Base-by-base conservation (phyloP, 1,284 basidiomycete genomes). In the Tylopilus orsonianus region DNA sequence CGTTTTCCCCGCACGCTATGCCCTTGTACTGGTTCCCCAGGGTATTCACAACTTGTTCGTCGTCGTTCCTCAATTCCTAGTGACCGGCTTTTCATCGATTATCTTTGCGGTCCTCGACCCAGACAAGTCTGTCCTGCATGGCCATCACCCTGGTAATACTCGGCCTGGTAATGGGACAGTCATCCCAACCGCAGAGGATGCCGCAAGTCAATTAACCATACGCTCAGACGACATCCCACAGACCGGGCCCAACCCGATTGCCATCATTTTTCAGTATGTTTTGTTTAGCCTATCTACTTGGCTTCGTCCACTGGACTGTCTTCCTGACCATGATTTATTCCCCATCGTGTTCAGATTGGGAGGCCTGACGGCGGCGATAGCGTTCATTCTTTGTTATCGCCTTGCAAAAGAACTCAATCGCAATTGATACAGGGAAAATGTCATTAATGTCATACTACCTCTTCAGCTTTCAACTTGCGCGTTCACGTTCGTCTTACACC, bases 41-140 rank as follows among this genome's bases (percentile, higher is more conserved):
- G 92, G 92, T 30, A 94, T 95, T 48, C 92, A 95, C 67, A 97
- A 95, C 59, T 79, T 96, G 45, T 94, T 90, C 64, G 75, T 96
- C 55, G 93, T 96, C 45, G 72, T 87, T 12, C 80, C 86, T 0
- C 81, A 88, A 55, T 86, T 88, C 61, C 71, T 89, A 26, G 79
- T 87, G 41, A 85, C 81, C 0, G 85, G 78, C 10, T 58, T 89
- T 13, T 79, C 85, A 4, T 78, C 85, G 8, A 66, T 87, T 40
- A 71, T 87, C 32, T 87, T 88, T 60, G 81, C 83, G 3, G 60
- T 85, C 1, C 70, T 87, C 40, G 87, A 90, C 51, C 77, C 79
- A 2, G 61, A 70, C 19, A 79, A 75, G 50, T 72, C 73, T n/a
- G 73, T 71, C 9, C 52, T 77, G 12, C 75, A 74, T 36, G 65